Evolutionary conservation across 345 rosid genomes (phyloP).

Genomic region (Kernera saxatilis): DNA sequence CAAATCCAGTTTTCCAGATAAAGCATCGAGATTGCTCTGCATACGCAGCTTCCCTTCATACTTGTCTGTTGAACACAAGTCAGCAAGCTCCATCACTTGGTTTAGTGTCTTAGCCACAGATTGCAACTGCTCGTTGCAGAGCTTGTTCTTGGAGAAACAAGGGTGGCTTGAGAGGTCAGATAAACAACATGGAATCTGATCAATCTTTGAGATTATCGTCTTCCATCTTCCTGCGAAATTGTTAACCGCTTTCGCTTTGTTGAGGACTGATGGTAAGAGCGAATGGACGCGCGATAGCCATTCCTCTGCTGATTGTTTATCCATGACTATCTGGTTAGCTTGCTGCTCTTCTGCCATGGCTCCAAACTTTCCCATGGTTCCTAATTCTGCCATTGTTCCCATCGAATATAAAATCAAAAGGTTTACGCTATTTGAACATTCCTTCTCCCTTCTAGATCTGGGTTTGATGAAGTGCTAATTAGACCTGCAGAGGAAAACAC

Average conservation of each 20-base stretch:
- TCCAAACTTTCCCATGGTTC: constrained; percentile 25
- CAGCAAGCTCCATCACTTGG: constrained; percentile 54
- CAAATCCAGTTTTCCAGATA: constrained; percentile 73
- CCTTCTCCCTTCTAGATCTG: background rate
- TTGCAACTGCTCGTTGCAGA: constrained; percentile 85
- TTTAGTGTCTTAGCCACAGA: constrained; percentile 61
- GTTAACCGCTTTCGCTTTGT: constrained; percentile 49
- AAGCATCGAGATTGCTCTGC: constrained; percentile 89
- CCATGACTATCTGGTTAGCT: constrained; percentile 1
- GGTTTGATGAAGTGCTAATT: background rate
- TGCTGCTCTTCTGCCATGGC: constrained; percentile 22
- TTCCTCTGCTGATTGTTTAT: constrained; percentile 27
- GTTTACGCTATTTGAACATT: constrained; percentile 37
- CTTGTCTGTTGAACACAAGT: constrained; percentile 52
- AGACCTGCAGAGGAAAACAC: background rate
- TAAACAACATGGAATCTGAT: constrained; percentile 68
- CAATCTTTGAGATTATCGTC: constrained; percentile 62
- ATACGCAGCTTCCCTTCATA: constrained; percentile 84
- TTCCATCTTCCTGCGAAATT: constrained; percentile 83
- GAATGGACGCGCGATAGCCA: constrained; percentile 59
- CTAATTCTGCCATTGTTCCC: constrained; percentile 27
- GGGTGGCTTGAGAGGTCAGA: constrained; percentile 94
- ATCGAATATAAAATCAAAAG: constrained; percentile 17
- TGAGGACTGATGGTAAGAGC: constrained; percentile 62
- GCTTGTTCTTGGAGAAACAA: constrained; percentile 77